Evolutionary conservation across 1,284 basidiomycete species (phyloP).

Genomic region (Leccinum fuscescens): DNA sequence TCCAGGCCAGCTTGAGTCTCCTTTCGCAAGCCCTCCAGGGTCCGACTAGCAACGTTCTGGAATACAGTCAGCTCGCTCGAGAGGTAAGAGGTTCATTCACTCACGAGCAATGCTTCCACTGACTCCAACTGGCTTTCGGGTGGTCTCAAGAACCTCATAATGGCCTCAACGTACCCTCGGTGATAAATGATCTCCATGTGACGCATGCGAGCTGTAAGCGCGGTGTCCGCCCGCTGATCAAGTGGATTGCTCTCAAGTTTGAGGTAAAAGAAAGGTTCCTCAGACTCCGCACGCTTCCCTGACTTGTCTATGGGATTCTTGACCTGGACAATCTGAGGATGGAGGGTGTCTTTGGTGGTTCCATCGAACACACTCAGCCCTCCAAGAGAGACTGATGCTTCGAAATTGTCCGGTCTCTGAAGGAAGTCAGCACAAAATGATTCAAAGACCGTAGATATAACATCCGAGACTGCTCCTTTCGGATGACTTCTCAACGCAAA

Average conservation of each 20-base stretch:
- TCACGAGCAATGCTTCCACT: constrained; percentile 82
- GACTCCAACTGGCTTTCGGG: constrained; percentile 95
- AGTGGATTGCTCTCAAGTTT: constrained; percentile 94
- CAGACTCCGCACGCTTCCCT: constrained; percentile 33
- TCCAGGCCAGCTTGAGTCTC: constrained; percentile 96
- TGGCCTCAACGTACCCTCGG: constrained; percentile 89
- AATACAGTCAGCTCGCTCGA: constrained; percentile 10
- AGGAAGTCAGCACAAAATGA: constrained; percentile 83
- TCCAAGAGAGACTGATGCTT: constrained; percentile 83
- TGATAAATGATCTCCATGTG: constrained; percentile 99
- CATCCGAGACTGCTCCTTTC: constrained; percentile 61
- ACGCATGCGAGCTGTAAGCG: constrained; percentile 87
- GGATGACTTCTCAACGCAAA: constrained; percentile 78
- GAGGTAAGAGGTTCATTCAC: constrained; percentile 19
- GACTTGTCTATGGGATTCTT: constrained; percentile 49
- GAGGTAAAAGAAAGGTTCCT: constrained; percentile 89
- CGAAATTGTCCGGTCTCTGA: constrained; percentile 81
- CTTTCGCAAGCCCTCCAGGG: constrained; percentile 91
- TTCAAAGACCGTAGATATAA: constrained; percentile 90
- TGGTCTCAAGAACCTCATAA: constrained; percentile 92
- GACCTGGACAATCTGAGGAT: constrained; percentile 93
- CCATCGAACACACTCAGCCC: constrained; percentile 92
- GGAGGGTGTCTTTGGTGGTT: constrained; percentile 78
- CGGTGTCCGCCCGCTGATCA: constrained; percentile 91
- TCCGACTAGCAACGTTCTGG: constrained; percentile 90